Percentiles rank a stretch among this genome's conserved stretches.
Conservation (phyloP, 163 green algal genomes). For the Prototheca wickerhamii region DNA sequence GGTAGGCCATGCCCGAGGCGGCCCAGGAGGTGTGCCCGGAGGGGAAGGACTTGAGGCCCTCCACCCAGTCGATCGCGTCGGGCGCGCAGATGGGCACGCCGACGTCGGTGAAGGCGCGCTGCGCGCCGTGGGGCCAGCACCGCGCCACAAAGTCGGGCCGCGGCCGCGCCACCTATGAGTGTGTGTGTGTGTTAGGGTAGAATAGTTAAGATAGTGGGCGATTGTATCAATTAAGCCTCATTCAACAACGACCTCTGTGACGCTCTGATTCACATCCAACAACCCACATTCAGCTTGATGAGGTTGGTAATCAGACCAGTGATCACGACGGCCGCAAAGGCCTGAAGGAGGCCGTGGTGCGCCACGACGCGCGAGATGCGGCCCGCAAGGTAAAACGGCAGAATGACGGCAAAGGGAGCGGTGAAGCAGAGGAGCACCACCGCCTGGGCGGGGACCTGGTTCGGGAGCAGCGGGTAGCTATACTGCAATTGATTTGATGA, state of each 20-base stretch:
- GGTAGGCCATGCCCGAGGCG: slow-evolving; percentile 37
- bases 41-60: slow-evolving; percentile 46
- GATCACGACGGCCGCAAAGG: slow-evolving; percentile 19
- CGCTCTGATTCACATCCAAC: neutral
- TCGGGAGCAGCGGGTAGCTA: slow-evolving; percentile 29
- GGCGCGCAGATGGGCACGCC: slow-evolving; percentile 11
- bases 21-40: slow-evolving; percentile 46
- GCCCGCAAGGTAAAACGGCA: slow-evolving; percentile 2
- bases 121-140: slow-evolving; percentile 35
- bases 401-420: slow-evolving; percentile 8
- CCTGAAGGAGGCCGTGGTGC: slow-evolving; percentile 33
- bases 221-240: neutral
- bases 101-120: neutral
- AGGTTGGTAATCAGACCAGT: slow-evolving; percentile 42
- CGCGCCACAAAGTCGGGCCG: slow-evolving; percentile 40
- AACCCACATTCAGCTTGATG: slow-evolving; percentile 38
- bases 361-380: slow-evolving; percentile 24
- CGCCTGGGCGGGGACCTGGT: slow-evolving; percentile 32
- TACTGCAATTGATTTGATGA: slow-evolving; percentile 10
- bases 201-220: neutral
- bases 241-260: too few relatives aligned
- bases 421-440: slow-evolving; percentile 28
- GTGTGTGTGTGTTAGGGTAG: neutral
- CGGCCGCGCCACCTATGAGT: slow-evolving; percentile 27
- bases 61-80: slow-evolving; percentile 20